Evolutionary conservation across 2,329 filamentous ascomycete genomes (phyloP), one percentile per base, ranked within the genome.

Genomic region (Phaeosphaeriaceae sp.): DNA sequence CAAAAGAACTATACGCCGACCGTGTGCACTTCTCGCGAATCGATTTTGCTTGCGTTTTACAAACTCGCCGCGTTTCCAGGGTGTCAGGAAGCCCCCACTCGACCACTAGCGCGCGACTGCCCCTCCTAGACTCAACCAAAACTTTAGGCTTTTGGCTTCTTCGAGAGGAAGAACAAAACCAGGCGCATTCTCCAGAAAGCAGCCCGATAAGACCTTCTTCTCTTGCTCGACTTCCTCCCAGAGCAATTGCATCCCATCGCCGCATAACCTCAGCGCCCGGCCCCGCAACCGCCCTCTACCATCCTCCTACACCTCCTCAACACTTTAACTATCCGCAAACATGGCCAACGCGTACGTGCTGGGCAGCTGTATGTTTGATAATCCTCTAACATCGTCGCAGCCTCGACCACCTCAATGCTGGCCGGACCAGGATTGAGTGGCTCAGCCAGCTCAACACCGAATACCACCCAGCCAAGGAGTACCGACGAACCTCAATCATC

Each of bases 401-500:
- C 57, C 67, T 74, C 63, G 91, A 96, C 80, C 93, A 97, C 82
- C 88, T 97, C 78, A 87, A 80, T 67, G 76, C 88, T 77, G 88
- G 91, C 76, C 89, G 91, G 79, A 89, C 88, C 73, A 84, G 87
- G 78, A 83, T 88, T 73, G 86, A 90, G 80, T 90, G 88, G 88
- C 84, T 88, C 74, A 86, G 87, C 77, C 84, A 87, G 80, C 91
- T 99, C 77, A 90, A 97, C 84, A 97, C 94, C 67, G 91, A 95
- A 77, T 93, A 90, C 83, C 85, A 87, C 72, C 93, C 94, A 56
- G 86, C 89, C 73, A 91, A 90, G 82, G 93, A 96, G 85, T 96
- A 95, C 83, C 92, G 95, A 76, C 90, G 95, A 71, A 97, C 94
- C 64, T 97, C 93, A 77, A 99, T 99, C 84, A 97, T 99, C 82